Conservation (phyloP, 306 rosid genomes). For the Cicer bijugum region DNA sequence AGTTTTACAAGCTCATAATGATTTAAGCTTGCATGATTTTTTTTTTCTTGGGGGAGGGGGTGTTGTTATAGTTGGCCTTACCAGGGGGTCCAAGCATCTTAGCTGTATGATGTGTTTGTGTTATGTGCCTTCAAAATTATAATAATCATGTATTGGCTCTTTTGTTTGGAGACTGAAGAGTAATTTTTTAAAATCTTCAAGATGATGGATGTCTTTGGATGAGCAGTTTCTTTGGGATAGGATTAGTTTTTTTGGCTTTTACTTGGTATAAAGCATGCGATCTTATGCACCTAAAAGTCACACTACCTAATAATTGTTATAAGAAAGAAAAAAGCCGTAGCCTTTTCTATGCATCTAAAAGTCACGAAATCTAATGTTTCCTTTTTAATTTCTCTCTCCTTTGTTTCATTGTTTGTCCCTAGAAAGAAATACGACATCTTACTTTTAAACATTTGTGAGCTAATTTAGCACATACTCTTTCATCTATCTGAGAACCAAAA, state of each 20-base stretch:
- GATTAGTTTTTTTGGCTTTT: conserved; percentile 8
- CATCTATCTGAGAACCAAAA: neutral
- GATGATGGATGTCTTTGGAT: neutral
- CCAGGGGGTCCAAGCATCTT: neutral
- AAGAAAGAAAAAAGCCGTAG: neutral
- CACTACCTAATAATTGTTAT: neutral
- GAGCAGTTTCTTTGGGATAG: conserved; percentile 9
- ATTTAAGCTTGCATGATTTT: neutral
- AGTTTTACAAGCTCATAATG: conserved; percentile 5
- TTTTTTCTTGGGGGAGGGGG: neutral
- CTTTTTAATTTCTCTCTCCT: neutral
- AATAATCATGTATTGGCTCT: conserved; percentile 24
- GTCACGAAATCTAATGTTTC: neutral
- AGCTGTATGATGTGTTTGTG: neutral
- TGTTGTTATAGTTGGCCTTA: conserved; percentile 25
- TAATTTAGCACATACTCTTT: neutral
- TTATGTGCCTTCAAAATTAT: conserved; percentile 19
- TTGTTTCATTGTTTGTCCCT: neutral
- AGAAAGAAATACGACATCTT: neutral
- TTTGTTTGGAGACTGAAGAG: neutral
- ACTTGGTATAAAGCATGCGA: neutral
- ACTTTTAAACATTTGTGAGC: neutral
- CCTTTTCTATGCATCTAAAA: neutral
- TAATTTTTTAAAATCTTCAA: neutral
- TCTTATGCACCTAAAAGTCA: conserved; percentile 8